These are phyloP conservation scores for Eucalyptus caleyi DNA, from an alignment of 345 rosid genomes.

Conservation along the genomic window DNA sequence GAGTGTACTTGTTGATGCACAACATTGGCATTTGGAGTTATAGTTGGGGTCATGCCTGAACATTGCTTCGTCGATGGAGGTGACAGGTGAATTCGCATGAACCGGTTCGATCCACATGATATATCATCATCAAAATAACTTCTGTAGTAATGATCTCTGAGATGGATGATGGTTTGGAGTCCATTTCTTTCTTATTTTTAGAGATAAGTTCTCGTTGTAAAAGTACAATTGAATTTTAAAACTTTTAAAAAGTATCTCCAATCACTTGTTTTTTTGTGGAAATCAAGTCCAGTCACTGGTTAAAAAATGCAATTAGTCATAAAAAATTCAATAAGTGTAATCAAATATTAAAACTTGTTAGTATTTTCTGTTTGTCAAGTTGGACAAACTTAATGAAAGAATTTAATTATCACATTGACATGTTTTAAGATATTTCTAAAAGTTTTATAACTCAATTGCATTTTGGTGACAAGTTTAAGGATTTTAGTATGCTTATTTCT, in stretches of 20 bases:
- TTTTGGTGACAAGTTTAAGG: not conserved
- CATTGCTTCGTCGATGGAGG: not conserved
- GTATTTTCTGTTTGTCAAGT: not conserved
- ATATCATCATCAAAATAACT: not conserved
- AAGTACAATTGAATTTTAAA: too few relatives aligned
- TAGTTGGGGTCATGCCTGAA: not conserved
- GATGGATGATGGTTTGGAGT: not conserved
- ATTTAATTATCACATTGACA: not conserved
- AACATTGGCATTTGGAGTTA: not conserved
- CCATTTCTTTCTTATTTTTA: not conserved
- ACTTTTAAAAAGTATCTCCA: too few relatives aligned
- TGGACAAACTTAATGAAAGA: not conserved
- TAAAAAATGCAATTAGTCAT: not conserved
- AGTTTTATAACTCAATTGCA: too few relatives aligned
- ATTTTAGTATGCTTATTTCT: not conserved
- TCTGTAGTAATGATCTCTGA: not conserved
- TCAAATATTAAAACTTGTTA: not conserved
- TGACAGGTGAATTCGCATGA: not conserved
- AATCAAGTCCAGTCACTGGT: too few relatives aligned
- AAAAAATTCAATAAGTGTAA: not conserved
- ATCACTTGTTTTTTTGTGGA: too few relatives aligned
- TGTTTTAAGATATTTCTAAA: too few relatives aligned
- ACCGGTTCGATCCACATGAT: not conserved
- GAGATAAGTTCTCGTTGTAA: not conserved
- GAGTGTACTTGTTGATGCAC: not conserved